phyloP scores from a whole-genome alignment of 2,329 filamentous ascomycete genomes.

The Nannizzia gypsea region DNA sequence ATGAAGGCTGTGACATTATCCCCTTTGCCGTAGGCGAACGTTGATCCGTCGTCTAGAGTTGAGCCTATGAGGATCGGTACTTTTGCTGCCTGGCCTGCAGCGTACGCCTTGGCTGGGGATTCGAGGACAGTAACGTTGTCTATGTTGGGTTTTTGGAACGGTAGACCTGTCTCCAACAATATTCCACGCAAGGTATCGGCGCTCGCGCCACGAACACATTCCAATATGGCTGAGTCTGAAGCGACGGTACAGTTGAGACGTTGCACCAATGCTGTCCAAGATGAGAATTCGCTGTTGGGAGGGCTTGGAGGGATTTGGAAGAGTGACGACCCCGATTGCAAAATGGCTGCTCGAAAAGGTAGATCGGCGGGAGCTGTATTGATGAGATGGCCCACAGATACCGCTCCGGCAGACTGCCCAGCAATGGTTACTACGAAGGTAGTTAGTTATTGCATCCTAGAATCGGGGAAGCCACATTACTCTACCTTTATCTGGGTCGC shows the following conservation, averaged over 20 bases:
- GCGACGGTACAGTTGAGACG: not conserved
- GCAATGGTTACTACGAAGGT: constrained; percentile 30
- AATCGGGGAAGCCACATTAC: constrained; percentile 16
- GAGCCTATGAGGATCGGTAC: constrained; percentile 25
- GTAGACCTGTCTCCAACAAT: constrained; percentile 21
- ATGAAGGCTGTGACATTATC: not conserved
- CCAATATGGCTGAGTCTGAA: not conserved
- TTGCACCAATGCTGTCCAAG: not conserved
- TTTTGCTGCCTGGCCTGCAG: constrained; percentile 21
- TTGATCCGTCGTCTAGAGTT: not conserved
- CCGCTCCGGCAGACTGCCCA: constrained; percentile 40
- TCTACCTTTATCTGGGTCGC: constrained; percentile 33
- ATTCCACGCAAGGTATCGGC: not conserved
- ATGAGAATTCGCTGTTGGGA: not conserved
- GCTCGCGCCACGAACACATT: not conserved
- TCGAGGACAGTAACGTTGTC: constrained; percentile 25
- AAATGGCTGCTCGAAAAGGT: constrained; percentile 4
- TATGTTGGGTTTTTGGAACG: constrained; percentile 20
- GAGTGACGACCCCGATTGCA: not conserved
- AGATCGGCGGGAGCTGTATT: not conserved
- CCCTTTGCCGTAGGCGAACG: not conserved
- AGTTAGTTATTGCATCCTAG: not conserved
- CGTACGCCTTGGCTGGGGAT: constrained; percentile 18
- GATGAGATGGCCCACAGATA: constrained; percentile 40
- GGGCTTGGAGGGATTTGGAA: not conserved